A percentile compares a stretch with the other conserved stretches of the same genome.
phyloP scores from a whole-genome alignment of 768 basidiomycete genomes.

The Auricularia auricula-judae region DNA sequence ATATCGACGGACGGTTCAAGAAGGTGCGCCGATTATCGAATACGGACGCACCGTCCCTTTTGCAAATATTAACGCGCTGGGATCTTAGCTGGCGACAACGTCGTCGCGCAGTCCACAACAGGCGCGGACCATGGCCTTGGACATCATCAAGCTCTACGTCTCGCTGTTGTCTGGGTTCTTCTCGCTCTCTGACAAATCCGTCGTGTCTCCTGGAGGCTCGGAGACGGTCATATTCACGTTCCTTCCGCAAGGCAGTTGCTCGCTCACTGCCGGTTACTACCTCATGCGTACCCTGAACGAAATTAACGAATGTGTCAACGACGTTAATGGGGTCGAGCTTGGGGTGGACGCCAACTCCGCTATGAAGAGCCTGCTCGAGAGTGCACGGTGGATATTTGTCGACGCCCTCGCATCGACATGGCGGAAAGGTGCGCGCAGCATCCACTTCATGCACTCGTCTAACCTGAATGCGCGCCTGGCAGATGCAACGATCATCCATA shows the following conservation, averaged over 20 bases:
- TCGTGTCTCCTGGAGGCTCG: conserved; percentile 40
- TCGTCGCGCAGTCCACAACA: conserved; percentile 74
- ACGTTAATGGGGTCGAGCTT: conserved; percentile 71
- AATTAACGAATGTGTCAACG: conserved; percentile 76
- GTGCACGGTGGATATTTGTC: conserved; percentile 77
- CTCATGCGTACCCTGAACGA: conserved; percentile 73
- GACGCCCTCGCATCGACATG: conserved; percentile 71
- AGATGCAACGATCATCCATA: conserved; percentile 79
- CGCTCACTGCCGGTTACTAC: conserved; percentile 73
- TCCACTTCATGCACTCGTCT: background rate
- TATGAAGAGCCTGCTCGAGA: conserved; percentile 67
- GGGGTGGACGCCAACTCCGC: conserved; percentile 58
- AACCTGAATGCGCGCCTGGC: background rate
- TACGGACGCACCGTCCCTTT: background rate
- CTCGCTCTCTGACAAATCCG: conserved; percentile 64
- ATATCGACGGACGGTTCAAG: conserved; percentile 88
- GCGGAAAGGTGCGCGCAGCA: conserved; percentile 55
- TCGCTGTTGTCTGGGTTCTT: conserved; percentile 81
- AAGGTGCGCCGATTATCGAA: conserved; percentile 41
- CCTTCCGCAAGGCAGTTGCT: conserved; percentile 68
- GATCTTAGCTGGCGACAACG: conserved; percentile 15
- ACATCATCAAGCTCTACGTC: conserved; percentile 78
- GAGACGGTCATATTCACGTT: conserved; percentile 33
- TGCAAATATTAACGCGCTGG: conserved; percentile 14
- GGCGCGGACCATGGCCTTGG: conserved; percentile 77